phyloP scores from a whole-genome alignment of 176 grass and related monocot genomes.

The Oryza officinalis region DNA sequence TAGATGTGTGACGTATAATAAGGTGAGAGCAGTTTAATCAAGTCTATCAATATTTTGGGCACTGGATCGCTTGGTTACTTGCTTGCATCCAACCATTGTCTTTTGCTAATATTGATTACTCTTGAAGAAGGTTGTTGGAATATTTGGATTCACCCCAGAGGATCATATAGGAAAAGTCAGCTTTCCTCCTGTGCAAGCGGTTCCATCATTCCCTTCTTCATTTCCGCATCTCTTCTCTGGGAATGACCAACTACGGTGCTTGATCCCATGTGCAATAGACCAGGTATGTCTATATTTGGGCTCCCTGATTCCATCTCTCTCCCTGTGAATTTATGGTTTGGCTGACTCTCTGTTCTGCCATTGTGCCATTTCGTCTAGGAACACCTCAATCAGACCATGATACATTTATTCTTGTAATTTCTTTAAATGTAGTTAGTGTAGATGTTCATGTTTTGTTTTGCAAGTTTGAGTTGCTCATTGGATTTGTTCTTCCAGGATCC shows the following conservation, averaged over 20 bases:
- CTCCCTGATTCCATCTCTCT: background rate
- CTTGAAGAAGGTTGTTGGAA: slow-evolving; percentile 67
- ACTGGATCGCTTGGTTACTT: slow-evolving; percentile 1
- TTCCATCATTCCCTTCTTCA: slow-evolving; percentile 90
- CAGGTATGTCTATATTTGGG: slow-evolving; percentile 61
- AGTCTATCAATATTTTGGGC: background rate
- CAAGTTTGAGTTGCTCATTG: background rate
- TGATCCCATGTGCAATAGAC: slow-evolving; percentile 97
- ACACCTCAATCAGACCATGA: background rate
- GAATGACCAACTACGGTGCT: slow-evolving; percentile 77
- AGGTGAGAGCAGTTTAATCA: slow-evolving; percentile 57
- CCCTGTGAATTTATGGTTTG: background rate
- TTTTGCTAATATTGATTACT: slow-evolving; percentile 23
- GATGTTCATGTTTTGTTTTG: slow-evolving; percentile 12
- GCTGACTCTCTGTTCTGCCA: background rate
- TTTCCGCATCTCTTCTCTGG: slow-evolving; percentile 87
- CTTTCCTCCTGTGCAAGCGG: slow-evolving; percentile 95
- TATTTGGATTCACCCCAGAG: slow-evolving; percentile 92
- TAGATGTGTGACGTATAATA: slow-evolving; percentile 90
- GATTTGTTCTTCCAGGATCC: slow-evolving; percentile 66
- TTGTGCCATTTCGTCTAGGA: background rate
- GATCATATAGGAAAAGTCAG: slow-evolving; percentile 91
- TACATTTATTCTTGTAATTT: slow-evolving; percentile 24
- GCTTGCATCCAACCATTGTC: background rate
- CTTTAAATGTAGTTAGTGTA: background rate